Percentiles rank a stretch among this genome's conserved stretches.
Conservation (phyloP, 257 asterid genomes). For the Pogostemon cablin region DNA sequence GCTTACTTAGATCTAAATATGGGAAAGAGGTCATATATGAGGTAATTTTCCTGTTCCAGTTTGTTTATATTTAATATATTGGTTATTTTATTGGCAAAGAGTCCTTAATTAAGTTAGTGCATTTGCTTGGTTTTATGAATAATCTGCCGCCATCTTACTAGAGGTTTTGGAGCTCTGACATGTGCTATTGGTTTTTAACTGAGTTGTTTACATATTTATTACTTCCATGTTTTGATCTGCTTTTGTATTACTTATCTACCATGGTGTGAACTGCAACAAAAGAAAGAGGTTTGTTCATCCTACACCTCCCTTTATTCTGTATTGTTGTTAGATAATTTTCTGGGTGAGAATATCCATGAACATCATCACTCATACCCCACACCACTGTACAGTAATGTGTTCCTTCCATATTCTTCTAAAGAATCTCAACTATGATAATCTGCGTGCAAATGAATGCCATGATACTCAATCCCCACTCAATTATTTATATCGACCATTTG, state of each 20-base stretch:
- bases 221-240: background rate
- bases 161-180: background rate
- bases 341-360: background rate
- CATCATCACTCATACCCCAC: too few relatives aligned
- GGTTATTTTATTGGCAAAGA: constrained; percentile 10
- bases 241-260: background rate
- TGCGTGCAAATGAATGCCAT: background rate
- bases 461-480: background rate
- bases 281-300: background rate
- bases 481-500: background rate
- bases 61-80: constrained; percentile 3
- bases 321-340: background rate
- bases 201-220: background rate
- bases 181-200: background rate
- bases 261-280: background rate
- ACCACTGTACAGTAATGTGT: background rate
- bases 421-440: background rate
- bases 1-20: constrained; percentile 60
- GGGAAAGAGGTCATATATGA: constrained; percentile 90
- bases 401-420: background rate
- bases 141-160: background rate
- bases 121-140: background rate
- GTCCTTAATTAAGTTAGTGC: background rate
- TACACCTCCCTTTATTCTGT: background rate
- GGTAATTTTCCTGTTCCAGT: constrained; percentile 47